phyloP scores from a whole-genome alignment of 257 asterid species.

The Jacaranda mimosifolia region DNA sequence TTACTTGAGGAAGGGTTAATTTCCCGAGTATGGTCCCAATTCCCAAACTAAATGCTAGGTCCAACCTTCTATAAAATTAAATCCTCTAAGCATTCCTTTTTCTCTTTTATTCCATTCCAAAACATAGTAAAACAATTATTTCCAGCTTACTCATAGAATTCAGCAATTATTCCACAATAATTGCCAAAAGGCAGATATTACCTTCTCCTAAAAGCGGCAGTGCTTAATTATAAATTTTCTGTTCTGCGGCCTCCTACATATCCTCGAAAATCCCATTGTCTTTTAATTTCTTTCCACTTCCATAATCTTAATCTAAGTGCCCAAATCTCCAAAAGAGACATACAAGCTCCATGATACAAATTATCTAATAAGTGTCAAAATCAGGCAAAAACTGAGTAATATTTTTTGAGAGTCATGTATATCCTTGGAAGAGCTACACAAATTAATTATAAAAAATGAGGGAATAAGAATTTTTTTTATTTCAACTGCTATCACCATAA shows the following conservation, averaged over 20 bases:
- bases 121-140: not conserved
- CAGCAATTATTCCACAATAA: not conserved
- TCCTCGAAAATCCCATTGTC: not conserved
- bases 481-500: not conserved
- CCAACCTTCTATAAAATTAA: not conserved
- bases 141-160: not conserved
- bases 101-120: not conserved
- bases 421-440: not conserved
- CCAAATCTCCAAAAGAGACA: not conserved
- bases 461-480: not conserved
- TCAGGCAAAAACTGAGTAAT: not conserved
- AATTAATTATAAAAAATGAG: not conserved
- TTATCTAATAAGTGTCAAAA: not conserved
- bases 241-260: not conserved
- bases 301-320: not conserved
- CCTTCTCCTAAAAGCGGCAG: not conserved
- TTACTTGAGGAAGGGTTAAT: not conserved
- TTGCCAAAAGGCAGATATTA: not conserved
- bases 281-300: conserved; percentile 4
- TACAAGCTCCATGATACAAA: not conserved
- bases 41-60: not conserved
- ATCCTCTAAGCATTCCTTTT: not conserved
- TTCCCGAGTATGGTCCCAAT: not conserved
- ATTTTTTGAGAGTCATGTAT: not conserved
- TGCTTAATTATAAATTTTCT: not conserved